Evolutionary conservation across 1,139 yeast species (phyloP).

Genomic region (Yamadazyma trypodendri): DNA sequence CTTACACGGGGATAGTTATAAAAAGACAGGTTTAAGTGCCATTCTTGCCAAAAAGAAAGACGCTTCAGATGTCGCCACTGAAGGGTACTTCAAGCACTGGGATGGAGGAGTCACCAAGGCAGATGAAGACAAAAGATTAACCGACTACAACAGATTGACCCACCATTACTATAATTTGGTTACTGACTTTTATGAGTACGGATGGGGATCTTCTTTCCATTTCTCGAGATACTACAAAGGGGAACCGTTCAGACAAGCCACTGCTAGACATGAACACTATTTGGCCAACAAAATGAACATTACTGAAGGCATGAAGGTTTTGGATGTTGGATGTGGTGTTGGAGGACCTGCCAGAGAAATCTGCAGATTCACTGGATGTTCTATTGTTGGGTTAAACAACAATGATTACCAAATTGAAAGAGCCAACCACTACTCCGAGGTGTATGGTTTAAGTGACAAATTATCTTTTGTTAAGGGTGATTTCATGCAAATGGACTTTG

Average conservation of each 20-base stretch:
- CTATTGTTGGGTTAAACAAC: slow-evolving; percentile 88
- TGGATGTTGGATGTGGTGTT: slow-evolving; percentile 99
- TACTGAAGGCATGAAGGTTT: slow-evolving; percentile 76
- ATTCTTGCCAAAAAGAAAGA: slow-evolving; percentile 69
- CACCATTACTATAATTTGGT: slow-evolving; percentile 96
- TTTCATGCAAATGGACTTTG: slow-evolving; percentile 98
- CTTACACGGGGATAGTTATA: slow-evolving; percentile 75
- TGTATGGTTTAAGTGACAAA: slow-evolving; percentile 65
- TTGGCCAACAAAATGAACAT: slow-evolving; percentile 85
- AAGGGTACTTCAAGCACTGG: slow-evolving; percentile 96
- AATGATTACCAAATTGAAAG: slow-evolving; percentile 96
- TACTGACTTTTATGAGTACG: slow-evolving; percentile 96
- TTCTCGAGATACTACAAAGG: slow-evolving; percentile 92
- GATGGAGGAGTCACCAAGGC: slow-evolving; percentile 80
- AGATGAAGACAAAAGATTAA: slow-evolving; percentile 73
- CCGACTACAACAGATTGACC: slow-evolving; percentile 85
- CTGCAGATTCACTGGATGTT: slow-evolving; percentile 83
- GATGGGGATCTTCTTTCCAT: slow-evolving; percentile 99
- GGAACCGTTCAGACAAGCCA: slow-evolving; percentile 91
- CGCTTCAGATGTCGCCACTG: slow-evolving; percentile 82
- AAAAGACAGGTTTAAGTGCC: slow-evolving; percentile 73
- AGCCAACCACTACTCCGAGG: slow-evolving; percentile 78
- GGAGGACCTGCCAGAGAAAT: slow-evolving; percentile 99
- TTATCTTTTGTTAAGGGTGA: slow-evolving; percentile 92
- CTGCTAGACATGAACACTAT: slow-evolving; percentile 97